Conservation (phyloP, 805 yeast genomes). For the Cyberlindnera bimundalis region DNA sequence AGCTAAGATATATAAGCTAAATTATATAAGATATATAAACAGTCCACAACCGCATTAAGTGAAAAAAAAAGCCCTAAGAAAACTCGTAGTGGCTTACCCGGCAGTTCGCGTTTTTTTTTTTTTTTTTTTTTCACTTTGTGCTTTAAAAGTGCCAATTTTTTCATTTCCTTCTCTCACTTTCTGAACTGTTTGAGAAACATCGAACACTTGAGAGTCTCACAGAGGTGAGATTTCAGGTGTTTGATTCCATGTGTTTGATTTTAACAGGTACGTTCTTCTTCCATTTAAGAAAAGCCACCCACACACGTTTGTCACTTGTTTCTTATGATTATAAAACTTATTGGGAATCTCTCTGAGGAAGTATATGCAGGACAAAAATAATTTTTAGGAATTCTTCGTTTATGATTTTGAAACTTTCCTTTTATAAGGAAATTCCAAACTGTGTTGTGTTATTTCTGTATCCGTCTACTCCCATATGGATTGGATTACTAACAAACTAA, state of each 20-base stretch:
- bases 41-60: not conserved
- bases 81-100: not conserved
- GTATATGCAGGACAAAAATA: slow-evolving; percentile 70
- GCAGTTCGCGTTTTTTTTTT: too few relatives aligned
- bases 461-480: slow-evolving; percentile 9
- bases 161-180: not conserved
- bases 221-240: slow-evolving; percentile 1
- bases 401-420: slow-evolving; percentile 43
- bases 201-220: slow-evolving; percentile 1
- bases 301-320: too few relatives aligned
- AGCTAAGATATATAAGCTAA: too few relatives aligned
- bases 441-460: not conserved
- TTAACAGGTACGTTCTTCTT: too few relatives aligned
- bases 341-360: slow-evolving; percentile 55
- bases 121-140: too few relatives aligned
- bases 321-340: slow-evolving; percentile 34
- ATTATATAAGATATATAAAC: too few relatives aligned
- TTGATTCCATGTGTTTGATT: too few relatives aligned
- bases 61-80: not conserved
- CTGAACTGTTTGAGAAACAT: too few relatives aligned
- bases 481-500: slow-evolving; percentile 9
- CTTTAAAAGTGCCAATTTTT: slow-evolving; percentile 1
- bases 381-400: slow-evolving; percentile 73
- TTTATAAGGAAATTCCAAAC: too few relatives aligned
- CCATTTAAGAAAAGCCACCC: too few relatives aligned